Conservation (phyloP, 495 filamentous ascomycete genomes). For the Aspergillus taichungensis region DNA sequence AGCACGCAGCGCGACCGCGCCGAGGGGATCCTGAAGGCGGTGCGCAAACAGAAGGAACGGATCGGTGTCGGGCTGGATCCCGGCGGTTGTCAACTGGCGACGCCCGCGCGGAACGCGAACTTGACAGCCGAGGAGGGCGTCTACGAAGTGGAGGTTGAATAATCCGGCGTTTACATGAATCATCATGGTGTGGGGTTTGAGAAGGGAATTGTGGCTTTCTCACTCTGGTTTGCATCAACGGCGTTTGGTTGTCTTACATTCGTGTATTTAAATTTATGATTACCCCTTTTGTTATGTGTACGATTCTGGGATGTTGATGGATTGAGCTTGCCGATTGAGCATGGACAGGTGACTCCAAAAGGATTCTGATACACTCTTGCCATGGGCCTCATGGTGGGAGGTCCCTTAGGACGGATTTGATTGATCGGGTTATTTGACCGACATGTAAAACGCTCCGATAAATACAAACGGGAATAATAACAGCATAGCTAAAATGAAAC, state of each 20-base stretch:
- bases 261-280: too few relatives aligned
- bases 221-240: too few relatives aligned
- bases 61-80: conserved; percentile 41
- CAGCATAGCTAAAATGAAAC: neutral
- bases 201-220: neutral
- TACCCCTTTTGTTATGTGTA: too few relatives aligned
- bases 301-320: too few relatives aligned
- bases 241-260: too few relatives aligned
- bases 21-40: conserved; percentile 22
- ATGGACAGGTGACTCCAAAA: too few relatives aligned
- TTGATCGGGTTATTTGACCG: neutral
- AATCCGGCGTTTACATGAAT: neutral
- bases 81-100: conserved; percentile 29
- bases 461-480: neutral
- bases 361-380: too few relatives aligned
- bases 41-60: conserved; percentile 36
- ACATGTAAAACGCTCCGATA: neutral
- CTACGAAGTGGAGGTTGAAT: conserved; percentile 23
- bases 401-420: too few relatives aligned
- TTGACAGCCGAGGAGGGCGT: conserved; percentile 38
- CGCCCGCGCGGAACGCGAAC: conserved; percentile 9
- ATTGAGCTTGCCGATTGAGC: too few relatives aligned
- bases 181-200: neutral
- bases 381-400: too few relatives aligned
- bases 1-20: conserved; percentile 31